These are phyloP conservation scores for Tephrocybe sp. DNA, from an alignment of 768 basidiomycete genomes.

Conservation along the genomic window DNA sequence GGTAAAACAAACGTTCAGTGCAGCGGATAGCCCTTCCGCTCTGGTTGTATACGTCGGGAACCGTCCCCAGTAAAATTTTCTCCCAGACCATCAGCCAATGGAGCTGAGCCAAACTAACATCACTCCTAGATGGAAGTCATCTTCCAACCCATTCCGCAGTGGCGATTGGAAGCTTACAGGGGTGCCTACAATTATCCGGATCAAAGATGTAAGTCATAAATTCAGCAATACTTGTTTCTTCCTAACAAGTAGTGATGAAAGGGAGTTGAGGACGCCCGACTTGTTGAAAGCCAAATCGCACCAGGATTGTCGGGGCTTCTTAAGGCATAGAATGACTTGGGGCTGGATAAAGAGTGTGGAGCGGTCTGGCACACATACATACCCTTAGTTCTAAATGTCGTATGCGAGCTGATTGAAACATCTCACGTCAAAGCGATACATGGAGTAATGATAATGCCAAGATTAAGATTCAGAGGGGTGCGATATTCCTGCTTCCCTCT, in stretches of 20 bases:
- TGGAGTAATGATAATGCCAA: no score
- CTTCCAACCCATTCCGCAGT: constrained; percentile 56
- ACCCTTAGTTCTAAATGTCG: background rate
- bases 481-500: constrained; percentile 18
- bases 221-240: background rate
- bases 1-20: constrained; percentile 50
- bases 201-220: constrained; percentile 45
- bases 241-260: constrained; percentile 16
- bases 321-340: constrained; percentile 7
- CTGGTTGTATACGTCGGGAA: constrained; percentile 72
- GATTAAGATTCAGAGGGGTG: background rate
- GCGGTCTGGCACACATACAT: background rate
- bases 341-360: no score
- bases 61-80: constrained; percentile 51
- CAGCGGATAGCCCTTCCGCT: constrained; percentile 46
- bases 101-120: no score
- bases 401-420: no score
- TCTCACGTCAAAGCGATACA: no score
- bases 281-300: constrained; percentile 43
- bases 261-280: constrained; percentile 39
- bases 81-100: background rate
- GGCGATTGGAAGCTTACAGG: constrained; percentile 59
- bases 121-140: constrained; percentile 60
- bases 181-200: constrained; percentile 68
- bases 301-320: constrained; percentile 30